phyloP scores from a whole-genome alignment of 2,329 filamentous ascomycete genomes.

The Exophiala sideris region DNA sequence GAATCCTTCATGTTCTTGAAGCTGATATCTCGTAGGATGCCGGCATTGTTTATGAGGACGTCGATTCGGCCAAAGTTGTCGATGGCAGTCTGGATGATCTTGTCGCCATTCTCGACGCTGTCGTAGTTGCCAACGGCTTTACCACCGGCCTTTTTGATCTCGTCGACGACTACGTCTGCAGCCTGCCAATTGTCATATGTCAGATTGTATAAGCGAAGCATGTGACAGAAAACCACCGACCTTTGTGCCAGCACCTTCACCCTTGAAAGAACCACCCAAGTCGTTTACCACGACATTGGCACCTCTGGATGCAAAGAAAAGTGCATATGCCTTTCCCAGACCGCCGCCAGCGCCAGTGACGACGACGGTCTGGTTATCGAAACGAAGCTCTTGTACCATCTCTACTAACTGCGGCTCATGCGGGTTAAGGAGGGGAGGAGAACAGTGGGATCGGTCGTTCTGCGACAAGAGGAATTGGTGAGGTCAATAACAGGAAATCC shows the following conservation, averaged over 20 bases:
- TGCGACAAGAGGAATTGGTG: neutral
- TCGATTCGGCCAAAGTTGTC: conserved; percentile 68
- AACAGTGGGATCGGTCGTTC: neutral
- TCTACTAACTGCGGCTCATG: conserved; percentile 8
- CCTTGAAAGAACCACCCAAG: conserved; percentile 86
- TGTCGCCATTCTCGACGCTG: conserved; percentile 75
- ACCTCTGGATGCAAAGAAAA: conserved; percentile 87
- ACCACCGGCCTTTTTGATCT: conserved; percentile 73
- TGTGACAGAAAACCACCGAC: conserved; percentile 49
- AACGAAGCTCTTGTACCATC: conserved; percentile 69
- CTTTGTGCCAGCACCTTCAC: conserved; percentile 82
- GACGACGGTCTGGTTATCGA: conserved; percentile 84
- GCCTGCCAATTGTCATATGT: conserved; percentile 53
- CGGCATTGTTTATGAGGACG: conserved; percentile 95
- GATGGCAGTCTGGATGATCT: conserved; percentile 71
- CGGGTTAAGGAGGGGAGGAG: neutral
- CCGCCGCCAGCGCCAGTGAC: conserved; percentile 83
- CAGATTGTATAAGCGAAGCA: conserved; percentile 58
- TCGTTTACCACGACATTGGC: conserved; percentile 97
- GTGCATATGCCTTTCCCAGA: conserved; percentile 75
- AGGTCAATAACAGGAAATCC: neutral
- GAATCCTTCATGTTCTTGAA: conserved; percentile 98
- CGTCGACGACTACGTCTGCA: conserved; percentile 48
- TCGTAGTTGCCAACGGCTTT: conserved; percentile 98
- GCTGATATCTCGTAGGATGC: conserved; percentile 89